Base-by-base conservation (phyloP, 257 asterid species). In the Linderniella brevidens region DNA sequence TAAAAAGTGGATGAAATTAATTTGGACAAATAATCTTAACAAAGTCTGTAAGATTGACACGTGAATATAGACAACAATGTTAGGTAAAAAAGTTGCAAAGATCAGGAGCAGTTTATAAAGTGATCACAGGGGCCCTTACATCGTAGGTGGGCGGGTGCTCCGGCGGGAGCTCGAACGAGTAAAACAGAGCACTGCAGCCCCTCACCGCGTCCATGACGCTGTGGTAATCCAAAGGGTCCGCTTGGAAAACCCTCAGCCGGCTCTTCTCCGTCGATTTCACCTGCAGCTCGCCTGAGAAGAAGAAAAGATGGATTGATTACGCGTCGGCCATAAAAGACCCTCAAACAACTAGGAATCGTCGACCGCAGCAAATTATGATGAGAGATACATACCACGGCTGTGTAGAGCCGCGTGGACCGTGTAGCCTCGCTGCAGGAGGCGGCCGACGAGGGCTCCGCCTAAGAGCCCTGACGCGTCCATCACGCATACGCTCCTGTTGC, bases 211-310 rank as follows among this genome's bases (percentile, higher is more conserved):
- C 93, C 64, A 79, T 41, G 37, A 90, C 71, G 75, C 96, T 90
- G 61, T 76, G 93, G 58, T 85, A 90, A 58, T 90, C 96, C 72
- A 90, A 73, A 8, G 93, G 94, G 50, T 90, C 99, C 10, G 82
- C 56, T 9, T 69, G 68, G 38, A 77, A 90, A 8, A 74, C 80
- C 52, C 63, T 79, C 74, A 85, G 47, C n/a, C 67, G 69, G 74
- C 67, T 58, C 41, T 54, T 60, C 35, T 64, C 75, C 7, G 17
- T 54, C 46, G 72, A 69, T 40, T 58, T 48, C 55, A 67, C 63
- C 65, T 59, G 54, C 73, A 75, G 32, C 37, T 87, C 81, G 35
- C 71, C 97, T 78, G 77, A 7, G 47, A 53, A 57, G 44, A 19
- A 19, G 14, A 14, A 8, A 1, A 37, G 9, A 7, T 19, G 8